These are phyloP conservation scores for Boletus sp. DNA, from an alignment of 768 basidiomycete genomes.

Conservation along the genomic window DNA sequence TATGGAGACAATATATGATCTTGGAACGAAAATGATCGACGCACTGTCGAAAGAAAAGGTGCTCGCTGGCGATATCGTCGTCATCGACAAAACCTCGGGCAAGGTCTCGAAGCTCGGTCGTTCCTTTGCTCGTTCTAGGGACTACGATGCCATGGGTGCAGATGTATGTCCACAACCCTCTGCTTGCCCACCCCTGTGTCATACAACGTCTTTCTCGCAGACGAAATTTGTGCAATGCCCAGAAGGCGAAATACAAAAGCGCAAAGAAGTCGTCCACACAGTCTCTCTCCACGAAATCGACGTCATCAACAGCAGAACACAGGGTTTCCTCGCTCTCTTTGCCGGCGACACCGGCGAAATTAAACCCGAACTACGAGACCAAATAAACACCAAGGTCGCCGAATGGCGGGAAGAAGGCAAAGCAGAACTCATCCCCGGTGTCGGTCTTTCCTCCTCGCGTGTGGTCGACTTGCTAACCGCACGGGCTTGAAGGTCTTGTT, in stretches of 20 bases:
- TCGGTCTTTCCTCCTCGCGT: constrained; percentile 37
- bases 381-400: constrained; percentile 94
- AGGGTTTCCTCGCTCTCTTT: constrained; percentile 95
- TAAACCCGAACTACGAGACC: constrained; percentile 92
- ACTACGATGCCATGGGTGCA: constrained; percentile 99
- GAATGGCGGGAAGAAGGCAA: constrained; percentile 99
- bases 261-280: constrained; percentile 96
- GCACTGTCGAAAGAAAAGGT: constrained; percentile 96
- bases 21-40: constrained; percentile 99
- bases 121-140: constrained; percentile 94
- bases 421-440: constrained; percentile 95
- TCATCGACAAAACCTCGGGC: constrained; percentile 96
- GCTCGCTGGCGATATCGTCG: constrained; percentile 88
- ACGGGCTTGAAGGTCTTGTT: constrained; percentile 70
- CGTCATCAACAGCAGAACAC: constrained; percentile 97
- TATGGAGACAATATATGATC: constrained; percentile 99
- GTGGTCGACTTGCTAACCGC: neutral
- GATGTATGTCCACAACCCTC: constrained; percentile 59
- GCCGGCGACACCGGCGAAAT: constrained; percentile 98
- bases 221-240: constrained; percentile 98
- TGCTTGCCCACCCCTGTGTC: neutral
- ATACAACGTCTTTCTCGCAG: constrained; percentile 39
- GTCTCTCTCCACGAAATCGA: constrained; percentile 99
- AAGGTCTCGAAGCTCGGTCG: constrained; percentile 95
- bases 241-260: constrained; percentile 96